Percentiles rank a stretch among this genome's conserved stretches.
These are phyloP conservation scores for Leccinum subgranulosum DNA, from an alignment of 768 basidiomycete genomes.

Conservation along the genomic window DNA sequence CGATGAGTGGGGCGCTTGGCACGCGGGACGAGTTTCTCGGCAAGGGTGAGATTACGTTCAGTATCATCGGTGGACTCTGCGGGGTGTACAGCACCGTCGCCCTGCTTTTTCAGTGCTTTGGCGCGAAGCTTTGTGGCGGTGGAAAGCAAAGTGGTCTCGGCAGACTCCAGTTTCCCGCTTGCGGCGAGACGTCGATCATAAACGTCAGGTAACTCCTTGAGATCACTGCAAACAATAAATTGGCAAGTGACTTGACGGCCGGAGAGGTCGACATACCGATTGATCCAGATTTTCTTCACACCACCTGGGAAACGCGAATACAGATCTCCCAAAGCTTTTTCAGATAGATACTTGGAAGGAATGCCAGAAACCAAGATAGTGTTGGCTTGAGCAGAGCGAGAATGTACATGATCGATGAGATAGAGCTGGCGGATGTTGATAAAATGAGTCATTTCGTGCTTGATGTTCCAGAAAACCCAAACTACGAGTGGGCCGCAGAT, in stretches of 20 bases:
- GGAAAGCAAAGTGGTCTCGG: constrained; percentile 75
- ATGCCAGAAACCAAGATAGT: constrained; percentile 92
- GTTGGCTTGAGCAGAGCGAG: constrained; percentile 79
- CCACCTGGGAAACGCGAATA: constrained; percentile 90
- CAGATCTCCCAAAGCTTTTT: constrained; percentile 58
- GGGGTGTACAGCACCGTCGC: constrained; percentile 20
- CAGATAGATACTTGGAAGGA: constrained; percentile 72
- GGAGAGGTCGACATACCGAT: constrained; percentile 47
- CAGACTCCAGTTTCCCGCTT: constrained; percentile 77
- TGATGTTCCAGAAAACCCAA: constrained; percentile 86
- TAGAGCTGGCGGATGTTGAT: constrained; percentile 76
- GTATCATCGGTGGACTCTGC: constrained; percentile 24
- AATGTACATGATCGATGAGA: constrained; percentile 71
- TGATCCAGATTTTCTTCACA: constrained; percentile 89
- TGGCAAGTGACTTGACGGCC: neutral
- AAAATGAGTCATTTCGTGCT: constrained; percentile 76
- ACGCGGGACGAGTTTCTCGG: constrained; percentile 59
- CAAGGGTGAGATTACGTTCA: constrained; percentile 33
- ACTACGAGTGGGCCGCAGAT: constrained; percentile 37
- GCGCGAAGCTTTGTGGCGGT: constrained; percentile 70
- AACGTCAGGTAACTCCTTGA: constrained; percentile 82
- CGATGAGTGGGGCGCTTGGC: constrained; percentile 78
- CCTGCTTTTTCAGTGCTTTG: constrained; percentile 48
- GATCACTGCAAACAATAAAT: constrained; percentile 45
- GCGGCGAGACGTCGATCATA: constrained; percentile 75